Evolutionary conservation across 2,329 filamentous ascomycete genomes (phyloP).

Genomic region (Pseudovirgaria hyperparasitica): DNA sequence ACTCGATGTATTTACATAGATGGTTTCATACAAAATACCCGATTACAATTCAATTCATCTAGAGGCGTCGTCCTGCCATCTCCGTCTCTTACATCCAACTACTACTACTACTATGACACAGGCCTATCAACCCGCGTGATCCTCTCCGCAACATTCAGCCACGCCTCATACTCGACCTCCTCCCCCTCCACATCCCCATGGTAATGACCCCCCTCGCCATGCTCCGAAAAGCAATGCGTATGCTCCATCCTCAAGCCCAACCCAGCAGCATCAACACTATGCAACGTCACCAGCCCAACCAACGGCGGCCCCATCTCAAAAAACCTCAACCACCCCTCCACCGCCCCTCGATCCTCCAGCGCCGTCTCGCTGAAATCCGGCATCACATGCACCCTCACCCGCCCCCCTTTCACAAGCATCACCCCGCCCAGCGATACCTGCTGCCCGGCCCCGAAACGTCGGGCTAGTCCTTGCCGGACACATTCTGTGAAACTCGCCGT

Average conservation of each 20-base stretch:
- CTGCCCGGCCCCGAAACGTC: neutral
- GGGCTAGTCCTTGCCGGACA: neutral
- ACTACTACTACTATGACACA: neutral
- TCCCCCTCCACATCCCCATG: neutral
- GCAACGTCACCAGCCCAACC: conserved; percentile 1
- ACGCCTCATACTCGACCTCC: neutral
- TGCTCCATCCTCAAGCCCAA: no score
- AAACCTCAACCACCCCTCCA: neutral
- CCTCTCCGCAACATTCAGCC: neutral
- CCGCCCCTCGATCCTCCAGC: neutral
- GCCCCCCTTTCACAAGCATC: neutral
- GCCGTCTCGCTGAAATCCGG: neutral
- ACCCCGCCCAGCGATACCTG: neutral
- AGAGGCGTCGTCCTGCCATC: neutral
- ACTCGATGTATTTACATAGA: neutral
- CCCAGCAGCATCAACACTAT: no score
- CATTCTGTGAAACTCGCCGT: neutral
- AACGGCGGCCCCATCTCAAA: neutral
- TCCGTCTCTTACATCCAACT: neutral
- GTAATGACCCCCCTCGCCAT: neutral
- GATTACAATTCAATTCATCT: neutral
- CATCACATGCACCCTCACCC: neutral
- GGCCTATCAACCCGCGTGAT: neutral
- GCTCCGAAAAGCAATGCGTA: no score
- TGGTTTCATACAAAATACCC: neutral